phyloP scores from a whole-genome alignment of 2,329 filamentous ascomycete species.

The Beauveria australis region DNA sequence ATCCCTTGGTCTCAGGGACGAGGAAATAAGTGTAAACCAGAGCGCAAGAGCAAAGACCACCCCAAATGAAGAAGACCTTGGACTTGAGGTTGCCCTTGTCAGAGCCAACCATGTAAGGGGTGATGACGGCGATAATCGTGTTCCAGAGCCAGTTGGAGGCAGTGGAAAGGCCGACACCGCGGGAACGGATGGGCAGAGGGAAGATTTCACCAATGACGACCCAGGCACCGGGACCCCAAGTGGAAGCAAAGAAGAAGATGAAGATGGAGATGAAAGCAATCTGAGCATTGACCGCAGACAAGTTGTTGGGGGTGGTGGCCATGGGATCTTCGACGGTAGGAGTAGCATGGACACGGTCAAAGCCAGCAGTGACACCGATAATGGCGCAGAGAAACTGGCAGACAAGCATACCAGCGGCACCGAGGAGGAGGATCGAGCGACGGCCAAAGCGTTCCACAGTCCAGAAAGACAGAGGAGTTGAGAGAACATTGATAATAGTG shows the following conservation, averaged over 20 bases:
- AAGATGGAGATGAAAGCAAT: slow-evolving; percentile 87
- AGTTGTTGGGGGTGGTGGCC: slow-evolving; percentile 40
- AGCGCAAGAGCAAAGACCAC: slow-evolving; percentile 52
- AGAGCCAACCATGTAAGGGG: slow-evolving; percentile 59
- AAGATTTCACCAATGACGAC: slow-evolving; percentile 84
- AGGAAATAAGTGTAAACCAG: slow-evolving; percentile 65
- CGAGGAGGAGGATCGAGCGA: slow-evolving; percentile 69
- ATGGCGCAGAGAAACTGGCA: slow-evolving; percentile 85
- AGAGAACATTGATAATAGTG: slow-evolving; percentile 79
- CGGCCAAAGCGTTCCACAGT: slow-evolving; percentile 76
- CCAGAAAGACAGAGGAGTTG: slow-evolving; percentile 82
- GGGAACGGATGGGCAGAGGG: slow-evolving; percentile 80
- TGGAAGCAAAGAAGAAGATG: slow-evolving; percentile 87
- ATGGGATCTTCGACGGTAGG: slow-evolving; percentile 30
- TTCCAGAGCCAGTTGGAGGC: slow-evolving; percentile 93
- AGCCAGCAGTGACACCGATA: slow-evolving; percentile 54
- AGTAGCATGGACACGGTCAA: slow-evolving; percentile 40
- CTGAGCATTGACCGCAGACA: slow-evolving; percentile 56
- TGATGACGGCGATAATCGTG: slow-evolving; percentile 62
- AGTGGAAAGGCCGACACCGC: slow-evolving; percentile 78
- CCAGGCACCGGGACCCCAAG: slow-evolving; percentile 79
- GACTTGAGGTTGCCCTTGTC: slow-evolving; percentile 58
- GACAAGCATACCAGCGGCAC: slow-evolving; percentile 73
- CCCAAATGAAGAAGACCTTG: slow-evolving; percentile 71
- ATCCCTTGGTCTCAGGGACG: slow-evolving; percentile 66